Evolutionary conservation across 2,329 filamentous ascomycete species (phyloP).

Genomic region (Onygenales sp.): DNA sequence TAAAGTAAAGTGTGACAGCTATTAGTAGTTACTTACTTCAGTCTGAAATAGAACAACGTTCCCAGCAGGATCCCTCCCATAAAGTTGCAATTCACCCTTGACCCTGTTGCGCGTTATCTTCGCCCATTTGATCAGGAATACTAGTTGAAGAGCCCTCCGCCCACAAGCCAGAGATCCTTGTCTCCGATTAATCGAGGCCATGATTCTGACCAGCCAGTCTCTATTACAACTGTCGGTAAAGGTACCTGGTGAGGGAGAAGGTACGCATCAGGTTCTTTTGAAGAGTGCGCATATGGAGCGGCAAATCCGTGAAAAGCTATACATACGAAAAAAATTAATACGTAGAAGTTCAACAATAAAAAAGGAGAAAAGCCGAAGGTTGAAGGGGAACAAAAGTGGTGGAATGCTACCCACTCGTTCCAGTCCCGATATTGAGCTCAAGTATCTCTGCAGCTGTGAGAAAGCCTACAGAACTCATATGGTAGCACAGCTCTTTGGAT

Average conservation of each 20-base stretch:
- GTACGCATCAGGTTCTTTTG: slow-evolving; percentile 8
- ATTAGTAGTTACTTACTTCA: not conserved
- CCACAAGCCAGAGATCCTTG: slow-evolving; percentile 6
- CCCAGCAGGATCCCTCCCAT: slow-evolving; percentile 1
- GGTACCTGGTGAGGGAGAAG: not conserved
- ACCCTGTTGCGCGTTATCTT: slow-evolving; percentile 1
- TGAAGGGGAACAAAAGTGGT: not conserved
- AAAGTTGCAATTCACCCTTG: not conserved
- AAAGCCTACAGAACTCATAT: not conserved
- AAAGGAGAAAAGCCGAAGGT: not conserved
- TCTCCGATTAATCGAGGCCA: slow-evolving; percentile 4
- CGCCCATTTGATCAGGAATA: slow-evolving; percentile 7
- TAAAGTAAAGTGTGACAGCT: not conserved
- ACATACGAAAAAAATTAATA: not conserved
- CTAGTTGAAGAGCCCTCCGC: slow-evolving; percentile 5
- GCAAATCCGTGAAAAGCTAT: slow-evolving; percentile 3
- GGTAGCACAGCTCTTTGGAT: not conserved
- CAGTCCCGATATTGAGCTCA: not conserved
- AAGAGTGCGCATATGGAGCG: not conserved
- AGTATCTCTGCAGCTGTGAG: not conserved
- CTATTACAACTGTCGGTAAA: slow-evolving; percentile 6
- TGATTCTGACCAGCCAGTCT: slow-evolving; percentile 6
- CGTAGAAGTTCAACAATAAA: not conserved
- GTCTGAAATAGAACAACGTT: not conserved
- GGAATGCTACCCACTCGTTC: not conserved